Conservation (phyloP, 306 rosid genomes). For the Prinsepia uniflora region DNA sequence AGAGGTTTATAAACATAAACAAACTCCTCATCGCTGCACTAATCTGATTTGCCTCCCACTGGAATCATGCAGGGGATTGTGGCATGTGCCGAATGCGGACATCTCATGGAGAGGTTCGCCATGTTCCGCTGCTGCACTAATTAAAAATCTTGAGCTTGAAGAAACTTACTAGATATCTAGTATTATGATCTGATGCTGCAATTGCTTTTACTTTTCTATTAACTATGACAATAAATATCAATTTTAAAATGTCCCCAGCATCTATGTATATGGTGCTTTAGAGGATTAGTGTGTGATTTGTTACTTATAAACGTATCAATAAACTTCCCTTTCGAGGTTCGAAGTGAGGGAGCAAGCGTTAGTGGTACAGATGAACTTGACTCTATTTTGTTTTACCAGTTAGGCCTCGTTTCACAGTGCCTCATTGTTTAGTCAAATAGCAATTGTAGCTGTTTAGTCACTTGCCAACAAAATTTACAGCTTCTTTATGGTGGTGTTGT, state of each 20-base stretch:
- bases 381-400: no score
- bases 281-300: background rate
- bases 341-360: no score
- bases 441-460: no score
- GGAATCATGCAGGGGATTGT: constrained; percentile 30
- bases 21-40: constrained; percentile 30
- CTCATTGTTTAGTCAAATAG: no score
- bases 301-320: no score
- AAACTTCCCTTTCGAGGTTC: no score
- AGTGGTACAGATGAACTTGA: no score
- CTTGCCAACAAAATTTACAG: no score
- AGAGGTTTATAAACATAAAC: background rate
- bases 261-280: background rate
- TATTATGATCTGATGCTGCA: background rate
- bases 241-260: background rate
- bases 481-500: no score
- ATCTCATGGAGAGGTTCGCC: constrained; percentile 32
- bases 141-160: background rate
- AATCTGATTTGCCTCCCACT: constrained; percentile 29
- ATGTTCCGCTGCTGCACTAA: constrained; percentile 40
- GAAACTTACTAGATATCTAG: background rate
- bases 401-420: no score
- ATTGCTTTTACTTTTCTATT: background rate
- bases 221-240: background rate
- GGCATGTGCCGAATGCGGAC: constrained; percentile 32